Evolutionary conservation across 192 early-diverging fungal species (phyloP).

Genomic region (Mycoemilia scoparia): DNA sequence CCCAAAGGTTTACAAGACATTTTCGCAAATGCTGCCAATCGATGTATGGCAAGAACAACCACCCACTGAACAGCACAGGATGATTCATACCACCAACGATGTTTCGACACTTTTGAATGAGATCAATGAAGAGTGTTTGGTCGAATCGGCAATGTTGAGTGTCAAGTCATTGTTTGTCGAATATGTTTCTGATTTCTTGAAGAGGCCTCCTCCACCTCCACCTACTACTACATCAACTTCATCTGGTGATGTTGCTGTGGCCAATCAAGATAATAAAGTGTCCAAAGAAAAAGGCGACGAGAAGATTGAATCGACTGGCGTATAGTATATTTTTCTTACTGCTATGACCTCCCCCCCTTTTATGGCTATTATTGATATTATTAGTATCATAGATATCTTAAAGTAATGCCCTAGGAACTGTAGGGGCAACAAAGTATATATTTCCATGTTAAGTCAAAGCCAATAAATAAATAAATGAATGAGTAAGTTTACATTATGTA

Average conservation of each 20-base stretch:
- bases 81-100: slow-evolving; percentile 11
- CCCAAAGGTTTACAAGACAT: slow-evolving; percentile 21
- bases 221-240: too few species aligned
- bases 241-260: too few species aligned
- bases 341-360: too few species aligned
- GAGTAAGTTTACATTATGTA: not conserved
- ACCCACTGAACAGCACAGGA: slow-evolving; percentile 28
- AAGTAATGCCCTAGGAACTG: not conserved
- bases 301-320: too few species aligned
- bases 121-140: slow-evolving; percentile 31
- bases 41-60: slow-evolving; percentile 25
- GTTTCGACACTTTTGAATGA: slow-evolving; percentile 19
- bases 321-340: too few species aligned
- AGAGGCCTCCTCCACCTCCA: too few species aligned
- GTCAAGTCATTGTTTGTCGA: slow-evolving; percentile 26
- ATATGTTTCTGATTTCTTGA: slow-evolving; percentile 3
- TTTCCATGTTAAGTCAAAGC: not conserved
- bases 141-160: slow-evolving; percentile 27
- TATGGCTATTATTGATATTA: not conserved
- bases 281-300: too few species aligned
- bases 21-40: slow-evolving; percentile 32
- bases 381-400: not conserved
- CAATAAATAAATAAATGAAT: not conserved
- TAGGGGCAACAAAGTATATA: not conserved
- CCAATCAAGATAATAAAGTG: too few species aligned